Percentiles rank a stretch among this genome's conserved stretches.
Evolutionary conservation across 306 rosid genomes (phyloP).

Genomic region (Prunus fruticosa): DNA sequence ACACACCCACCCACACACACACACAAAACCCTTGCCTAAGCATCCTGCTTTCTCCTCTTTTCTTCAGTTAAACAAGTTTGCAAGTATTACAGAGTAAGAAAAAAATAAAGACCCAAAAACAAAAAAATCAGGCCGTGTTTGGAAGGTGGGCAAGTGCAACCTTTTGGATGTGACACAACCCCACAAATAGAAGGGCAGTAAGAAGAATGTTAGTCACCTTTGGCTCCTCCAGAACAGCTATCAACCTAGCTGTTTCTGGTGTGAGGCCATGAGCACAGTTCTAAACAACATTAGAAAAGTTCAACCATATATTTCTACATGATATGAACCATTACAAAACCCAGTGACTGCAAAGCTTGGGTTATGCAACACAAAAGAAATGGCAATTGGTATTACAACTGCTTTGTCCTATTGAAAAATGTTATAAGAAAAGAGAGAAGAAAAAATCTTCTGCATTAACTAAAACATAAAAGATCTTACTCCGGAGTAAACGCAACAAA

Average conservation of each 20-base stretch:
- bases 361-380: background rate
- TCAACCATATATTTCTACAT: background rate
- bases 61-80: too few relatives aligned
- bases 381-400: background rate
- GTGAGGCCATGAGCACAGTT: background rate
- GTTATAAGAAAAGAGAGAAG: background rate
- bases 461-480: background rate
- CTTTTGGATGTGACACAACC: background rate
- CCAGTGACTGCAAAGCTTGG: slow-evolving; percentile 2
- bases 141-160: background rate
- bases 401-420: background rate
- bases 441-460: background rate
- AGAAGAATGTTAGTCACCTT: slow-evolving; percentile 15
- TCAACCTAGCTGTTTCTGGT: background rate
- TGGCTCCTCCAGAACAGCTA: slow-evolving; percentile 14
- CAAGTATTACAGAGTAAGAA: background rate
- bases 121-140: background rate
- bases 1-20: background rate
- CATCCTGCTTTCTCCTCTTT: too few relatives aligned
- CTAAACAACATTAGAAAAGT: background rate
- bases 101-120: background rate
- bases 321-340: background rate
- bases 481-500: background rate
- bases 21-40: too few relatives aligned
- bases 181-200: background rate